Conservation (phyloP, 1,284 basidiomycete genomes). For the Fistulinella cinereoalba region DNA sequence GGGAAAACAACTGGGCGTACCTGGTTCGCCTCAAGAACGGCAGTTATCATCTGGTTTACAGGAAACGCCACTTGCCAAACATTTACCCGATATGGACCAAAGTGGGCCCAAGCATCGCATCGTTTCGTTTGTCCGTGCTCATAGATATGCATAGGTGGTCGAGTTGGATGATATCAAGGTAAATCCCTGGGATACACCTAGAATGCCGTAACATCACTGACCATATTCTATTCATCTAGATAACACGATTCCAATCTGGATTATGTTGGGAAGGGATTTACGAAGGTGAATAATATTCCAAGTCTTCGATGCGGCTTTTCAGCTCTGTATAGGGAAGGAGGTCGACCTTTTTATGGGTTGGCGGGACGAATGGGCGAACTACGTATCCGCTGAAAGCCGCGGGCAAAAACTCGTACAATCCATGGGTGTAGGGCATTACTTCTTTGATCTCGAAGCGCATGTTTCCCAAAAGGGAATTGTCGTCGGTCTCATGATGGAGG, state of each 20-base stretch:
- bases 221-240: slow-evolving; percentile 3
- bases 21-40: slow-evolving; percentile 33
- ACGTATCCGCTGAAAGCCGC: slow-evolving; percentile 36
- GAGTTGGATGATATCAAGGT: slow-evolving; percentile 34
- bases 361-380: slow-evolving; percentile 24
- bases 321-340: slow-evolving; percentile 20
- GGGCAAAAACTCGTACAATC: slow-evolving; percentile 36
- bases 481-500: slow-evolving; percentile 46
- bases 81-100: slow-evolving; percentile 40
- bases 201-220: slow-evolving; percentile 8
- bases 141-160: slow-evolving; percentile 22
- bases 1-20: slow-evolving; percentile 44
- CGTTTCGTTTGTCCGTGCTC: slow-evolving; percentile 11
- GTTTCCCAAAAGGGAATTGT: slow-evolving; percentile 41
- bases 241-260: slow-evolving; percentile 25
- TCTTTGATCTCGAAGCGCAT: slow-evolving; percentile 45
- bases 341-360: slow-evolving; percentile 39
- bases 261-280: slow-evolving; percentile 33
- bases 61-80: slow-evolving; percentile 31
- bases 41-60: slow-evolving; percentile 37
- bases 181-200: too few relatives aligned
- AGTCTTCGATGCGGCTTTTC: neutral
- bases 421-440: slow-evolving; percentile 36
- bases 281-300: slow-evolving; percentile 16
- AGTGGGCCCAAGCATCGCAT: slow-evolving; percentile 7